Conservation (phyloP, 768 basidiomycete species). For the Tricholoma flavovirens region DNA sequence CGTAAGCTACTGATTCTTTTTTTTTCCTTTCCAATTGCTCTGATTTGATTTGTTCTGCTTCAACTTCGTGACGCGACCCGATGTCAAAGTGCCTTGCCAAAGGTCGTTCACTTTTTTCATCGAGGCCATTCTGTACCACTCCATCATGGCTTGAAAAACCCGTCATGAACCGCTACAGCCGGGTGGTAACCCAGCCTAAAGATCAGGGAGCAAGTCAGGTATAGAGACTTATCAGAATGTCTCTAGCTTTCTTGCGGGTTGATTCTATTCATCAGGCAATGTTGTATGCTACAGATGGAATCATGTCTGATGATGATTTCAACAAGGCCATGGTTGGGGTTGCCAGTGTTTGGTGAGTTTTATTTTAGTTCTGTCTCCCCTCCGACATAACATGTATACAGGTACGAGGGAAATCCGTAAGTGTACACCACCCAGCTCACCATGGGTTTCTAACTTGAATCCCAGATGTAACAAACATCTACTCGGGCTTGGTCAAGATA, state of each 20-base stretch:
- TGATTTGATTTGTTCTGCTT: no score
- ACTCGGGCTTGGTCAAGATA: conserved; percentile 78
- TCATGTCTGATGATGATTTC: conserved; percentile 76
- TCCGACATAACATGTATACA: conserved; percentile 26
- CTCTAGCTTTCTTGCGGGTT: not conserved
- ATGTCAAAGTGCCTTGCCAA: conserved; percentile 21
- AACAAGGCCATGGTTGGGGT: conserved; percentile 97
- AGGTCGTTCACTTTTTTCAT: conserved; percentile 19
- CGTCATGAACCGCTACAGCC: conserved; percentile 67
- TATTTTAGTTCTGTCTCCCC: conserved; percentile 2
- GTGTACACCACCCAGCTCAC: conserved; percentile 18
- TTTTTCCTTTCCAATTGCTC: not conserved
- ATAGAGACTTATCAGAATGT: conserved; percentile 7
- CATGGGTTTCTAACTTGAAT: conserved; percentile 3
- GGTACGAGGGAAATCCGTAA: conserved; percentile 99
- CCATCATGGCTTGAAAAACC: conserved; percentile 35
- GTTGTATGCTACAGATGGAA: conserved; percentile 97
- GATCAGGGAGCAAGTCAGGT: conserved; percentile 95
- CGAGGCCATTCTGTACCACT: conserved; percentile 35
- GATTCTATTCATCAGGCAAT: conserved; percentile 60
- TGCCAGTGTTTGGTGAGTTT: conserved; percentile 86
- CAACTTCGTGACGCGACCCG: conserved; percentile 1
- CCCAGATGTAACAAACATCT: conserved; percentile 92
- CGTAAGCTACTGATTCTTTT: conserved; percentile 9
- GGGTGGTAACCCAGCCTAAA: conserved; percentile 84